phyloP scores from a whole-genome alignment of 1,284 basidiomycete genomes.

The Irpex rosettiformis region DNA sequence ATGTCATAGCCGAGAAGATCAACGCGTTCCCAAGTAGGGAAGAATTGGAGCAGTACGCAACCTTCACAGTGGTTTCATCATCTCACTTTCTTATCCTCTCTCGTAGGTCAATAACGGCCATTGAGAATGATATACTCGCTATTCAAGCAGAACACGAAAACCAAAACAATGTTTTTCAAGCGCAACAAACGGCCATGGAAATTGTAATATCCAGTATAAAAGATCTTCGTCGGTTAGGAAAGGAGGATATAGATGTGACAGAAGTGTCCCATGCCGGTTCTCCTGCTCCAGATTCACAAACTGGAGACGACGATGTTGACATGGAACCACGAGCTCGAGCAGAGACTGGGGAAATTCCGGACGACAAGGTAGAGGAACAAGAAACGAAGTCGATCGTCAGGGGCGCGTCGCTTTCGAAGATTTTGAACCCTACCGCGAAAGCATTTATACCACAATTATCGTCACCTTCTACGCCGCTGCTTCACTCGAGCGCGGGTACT shows the following conservation, averaged over 20 bases:
- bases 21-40: conserved; percentile 72
- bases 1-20: conserved; percentile 75
- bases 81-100: neutral
- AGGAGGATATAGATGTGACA: conserved; percentile 38
- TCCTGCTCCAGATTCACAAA: conserved; percentile 44
- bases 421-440: conserved; percentile 32
- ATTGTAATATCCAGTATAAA: conserved; percentile 58
- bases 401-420: conserved; percentile 33
- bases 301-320: conserved; percentile 19
- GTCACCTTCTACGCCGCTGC: conserved; percentile 13
- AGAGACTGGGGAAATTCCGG: conserved; percentile 13
- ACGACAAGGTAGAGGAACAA: conserved; percentile 1
- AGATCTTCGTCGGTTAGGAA: conserved; percentile 61
- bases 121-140: conserved; percentile 75
- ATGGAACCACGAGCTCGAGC: conserved; percentile 13
- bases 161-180: conserved; percentile 60
- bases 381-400: conserved; percentile 26
- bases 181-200: conserved; percentile 66
- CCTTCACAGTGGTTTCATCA: neutral
- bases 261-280: conserved; percentile 33
- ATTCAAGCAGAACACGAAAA: conserved; percentile 71
- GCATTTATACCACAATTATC: conserved; percentile 31
- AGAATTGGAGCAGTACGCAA: conserved; percentile 65
- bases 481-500: conserved; percentile 24
- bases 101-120: conserved; percentile 62